Base-by-base conservation (phyloP, 1,284 basidiomycete genomes). In the Pseudozyma pruni region DNA sequence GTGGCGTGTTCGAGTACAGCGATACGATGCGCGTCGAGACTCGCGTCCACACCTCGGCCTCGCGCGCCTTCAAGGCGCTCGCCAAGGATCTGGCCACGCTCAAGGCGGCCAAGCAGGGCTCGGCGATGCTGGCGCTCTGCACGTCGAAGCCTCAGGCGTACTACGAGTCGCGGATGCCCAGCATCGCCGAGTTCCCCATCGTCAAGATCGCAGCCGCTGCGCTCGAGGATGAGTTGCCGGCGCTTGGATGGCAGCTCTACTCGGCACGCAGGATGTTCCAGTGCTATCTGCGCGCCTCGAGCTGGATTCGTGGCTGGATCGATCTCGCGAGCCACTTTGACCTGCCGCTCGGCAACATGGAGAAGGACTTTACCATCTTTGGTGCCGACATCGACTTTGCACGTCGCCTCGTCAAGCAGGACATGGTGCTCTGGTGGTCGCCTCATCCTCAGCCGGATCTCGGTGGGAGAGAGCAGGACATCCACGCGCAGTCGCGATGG, bases 361-460 rank as follows among this genome's bases (percentile, higher is more conserved):
- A 94, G 44, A 89, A 90, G 8, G 95, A 98, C 78, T 90, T 93
- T 46, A 90, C 93, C 1, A 84, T 97, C 17, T 87, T 91, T 73
- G 86, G 96, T 29, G 89, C 93, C 2, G 96, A 99, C 75, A 87
- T 98, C 59, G 91, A 90, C 72, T 95, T 97, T 79, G 92, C 95
- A 0, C 89, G 94, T 6, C 88, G 91, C 20, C 85, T 98, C 41
- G 85, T 89, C 47, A 89, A 90, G 53, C 91, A 96, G 69, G 96
- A 98, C 79, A 90, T 92, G 82, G 86, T 98, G 2, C 85, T 98
- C 1, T 99, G 96, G 96, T 99, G 96, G 96, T 95, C 95, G 4
- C 53, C 64, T 5, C 60, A 51, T 37, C 87, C 90, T 1, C 88
- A 89, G 4, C 94, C 96, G 4, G 96, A 98, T 83, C 86, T 98